Conservation (phyloP, 2,329 filamentous ascomycete species). For the Fusarium sp. region DNA sequence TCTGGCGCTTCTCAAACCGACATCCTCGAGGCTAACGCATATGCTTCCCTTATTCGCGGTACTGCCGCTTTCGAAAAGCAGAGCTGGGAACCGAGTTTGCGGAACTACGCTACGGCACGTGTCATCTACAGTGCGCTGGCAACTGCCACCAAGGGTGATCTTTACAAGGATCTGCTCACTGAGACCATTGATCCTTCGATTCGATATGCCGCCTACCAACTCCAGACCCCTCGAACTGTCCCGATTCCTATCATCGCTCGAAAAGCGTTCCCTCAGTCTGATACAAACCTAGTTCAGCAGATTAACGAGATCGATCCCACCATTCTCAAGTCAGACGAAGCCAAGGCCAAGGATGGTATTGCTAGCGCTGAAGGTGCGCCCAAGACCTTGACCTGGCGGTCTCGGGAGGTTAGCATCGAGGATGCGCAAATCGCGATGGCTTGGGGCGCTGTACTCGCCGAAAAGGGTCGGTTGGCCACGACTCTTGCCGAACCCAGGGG, state of each 20-base stretch:
- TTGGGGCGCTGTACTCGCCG: slow-evolving; percentile 76
- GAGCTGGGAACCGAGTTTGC: slow-evolving; percentile 84
- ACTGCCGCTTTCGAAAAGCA: slow-evolving; percentile 89
- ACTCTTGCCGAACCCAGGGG: slow-evolving; percentile 61
- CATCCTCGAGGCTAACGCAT: slow-evolving; percentile 88
- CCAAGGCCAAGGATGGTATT: slow-evolving; percentile 65
- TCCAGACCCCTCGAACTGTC: slow-evolving; percentile 87
- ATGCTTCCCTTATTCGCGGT: slow-evolving; percentile 82
- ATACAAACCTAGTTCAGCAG: slow-evolving; percentile 73
- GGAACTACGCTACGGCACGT: slow-evolving; percentile 81
- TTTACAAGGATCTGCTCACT: slow-evolving; percentile 87
- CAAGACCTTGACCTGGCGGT: slow-evolving; percentile 87
- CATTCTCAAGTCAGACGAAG: slow-evolving; percentile 70
- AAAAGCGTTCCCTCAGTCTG: slow-evolving; percentile 80
- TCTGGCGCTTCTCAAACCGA: slow-evolving; percentile 79
- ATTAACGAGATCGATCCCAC: slow-evolving; percentile 80
- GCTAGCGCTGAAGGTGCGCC: slow-evolving; percentile 71
- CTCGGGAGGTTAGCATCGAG: slow-evolving; percentile 87
- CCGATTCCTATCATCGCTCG: slow-evolving; percentile 84
- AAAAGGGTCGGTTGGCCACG: slow-evolving; percentile 65
- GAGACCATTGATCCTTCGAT: slow-evolving; percentile 94
- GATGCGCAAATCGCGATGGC: slow-evolving; percentile 93
- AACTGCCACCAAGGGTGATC: slow-evolving; percentile 72
- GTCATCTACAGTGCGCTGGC: slow-evolving; percentile 87
- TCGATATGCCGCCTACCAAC: slow-evolving; percentile 93